phyloP scores from a whole-genome alignment of 2,329 filamentous ascomycete species.

The Sarocladiaceae sp. region DNA sequence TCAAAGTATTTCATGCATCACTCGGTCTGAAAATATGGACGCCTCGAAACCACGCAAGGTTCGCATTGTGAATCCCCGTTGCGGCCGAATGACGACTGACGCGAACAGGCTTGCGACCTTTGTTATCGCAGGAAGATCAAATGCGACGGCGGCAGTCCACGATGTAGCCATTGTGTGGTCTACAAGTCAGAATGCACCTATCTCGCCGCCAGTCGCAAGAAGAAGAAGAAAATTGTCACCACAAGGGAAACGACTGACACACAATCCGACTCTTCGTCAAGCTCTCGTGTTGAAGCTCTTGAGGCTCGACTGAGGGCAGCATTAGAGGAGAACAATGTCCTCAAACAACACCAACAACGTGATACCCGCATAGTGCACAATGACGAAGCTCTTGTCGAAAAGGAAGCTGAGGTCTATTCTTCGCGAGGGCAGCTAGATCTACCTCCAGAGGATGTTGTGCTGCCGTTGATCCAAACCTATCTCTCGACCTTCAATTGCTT shows the following conservation, averaged over 20 bases:
- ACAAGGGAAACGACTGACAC: neutral
- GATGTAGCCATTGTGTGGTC: slow-evolving; percentile 9
- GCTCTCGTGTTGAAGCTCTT: neutral
- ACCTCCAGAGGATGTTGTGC: slow-evolving; percentile 6
- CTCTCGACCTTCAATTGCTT: slow-evolving; percentile 10
- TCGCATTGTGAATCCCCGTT: no score
- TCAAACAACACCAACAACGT: neutral
- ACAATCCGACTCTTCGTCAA: neutral
- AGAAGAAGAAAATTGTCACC: neutral
- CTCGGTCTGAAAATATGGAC: no score
- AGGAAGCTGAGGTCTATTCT: neutral
- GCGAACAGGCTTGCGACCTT: neutral
- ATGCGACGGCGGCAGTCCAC: slow-evolving; percentile 9
- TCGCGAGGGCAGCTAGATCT: neutral
- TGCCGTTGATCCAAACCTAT: slow-evolving; percentile 3
- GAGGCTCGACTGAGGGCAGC: neutral
- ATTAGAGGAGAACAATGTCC: neutral
- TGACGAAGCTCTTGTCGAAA: neutral
- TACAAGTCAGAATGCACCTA: slow-evolving; percentile 10
- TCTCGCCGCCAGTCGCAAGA: slow-evolving; percentile 9
- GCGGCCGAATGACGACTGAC: neutral
- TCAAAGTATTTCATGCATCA: no score
- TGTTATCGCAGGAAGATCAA: slow-evolving; percentile 12
- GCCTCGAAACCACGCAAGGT: neutral
- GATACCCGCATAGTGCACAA: neutral